Evolutionary conservation across 139 green algal genomes (phyloP), one percentile per base, ranked within the genome.

Genomic region (Spirogloea muscicola): DNA sequence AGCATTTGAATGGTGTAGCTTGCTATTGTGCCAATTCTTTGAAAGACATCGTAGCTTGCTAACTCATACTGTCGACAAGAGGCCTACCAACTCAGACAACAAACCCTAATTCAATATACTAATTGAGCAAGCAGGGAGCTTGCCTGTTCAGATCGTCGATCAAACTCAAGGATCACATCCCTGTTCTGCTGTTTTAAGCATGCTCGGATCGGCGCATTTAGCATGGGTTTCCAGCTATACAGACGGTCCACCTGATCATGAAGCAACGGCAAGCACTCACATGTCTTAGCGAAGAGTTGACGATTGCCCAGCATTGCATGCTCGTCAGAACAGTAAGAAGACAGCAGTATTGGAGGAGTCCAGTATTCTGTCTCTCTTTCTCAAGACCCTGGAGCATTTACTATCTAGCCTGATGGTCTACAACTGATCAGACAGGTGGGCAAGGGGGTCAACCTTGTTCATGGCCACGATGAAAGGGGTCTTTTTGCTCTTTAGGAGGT

Each of bases 401-500:
- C n/a, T n/a, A n/a, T n/a, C n/a, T n/a, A n/a, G n/a, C n/a, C n/a
- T n/a, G n/a, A n/a, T n/a, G n/a, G n/a, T n/a, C n/a, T n/a, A n/a
- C n/a, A n/a, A n/a, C n/a, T n/a, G n/a, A n/a, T n/a, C n/a, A n/a
- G n/a, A n/a, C n/a, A n/a, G n/a, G n/a, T n/a, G n/a, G n/a, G n/a
- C 38, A 4, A 48, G 46, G 49, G 4, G 49, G 86, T 88, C 59
- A 16, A 82, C 75, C 89, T 99, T 99, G 87, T 99, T 99, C 40
- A 98, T 84, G 3, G 94, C 94, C 9, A 99, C 91, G 79, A 99
- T 90, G 82, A 99, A 98, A 25, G 94, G 94, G 44, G 93, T 98
- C 81, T 96, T 97, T 52, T 91, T 84, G 90, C 93, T 92, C 68
- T 92, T 92, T 16, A 99, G 87, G 72, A 99, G 84, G 76, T 94